Evolutionary conservation across 495 filamentous ascomycete species (phyloP), one percentile per base, ranked within the genome.

Genomic region (Xylaria bambusicola): DNA sequence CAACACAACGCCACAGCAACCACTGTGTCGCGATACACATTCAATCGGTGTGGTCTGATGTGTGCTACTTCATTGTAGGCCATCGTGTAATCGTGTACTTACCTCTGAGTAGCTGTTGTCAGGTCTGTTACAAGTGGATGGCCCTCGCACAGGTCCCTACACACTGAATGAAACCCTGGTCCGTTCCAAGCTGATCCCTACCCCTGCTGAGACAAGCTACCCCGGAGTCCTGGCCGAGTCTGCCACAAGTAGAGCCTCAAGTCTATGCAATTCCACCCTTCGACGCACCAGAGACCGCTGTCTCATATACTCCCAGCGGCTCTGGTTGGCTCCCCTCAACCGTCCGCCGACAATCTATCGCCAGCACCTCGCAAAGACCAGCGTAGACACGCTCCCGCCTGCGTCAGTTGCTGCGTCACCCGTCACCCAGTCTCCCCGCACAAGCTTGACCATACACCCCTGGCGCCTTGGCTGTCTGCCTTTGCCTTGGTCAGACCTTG

Each of bases 141-240:
- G 18, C 9, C 15, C 63, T 35, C 68, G 62, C 73, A 69, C 20
- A 38, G 18, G 33, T 56, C 78, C 74, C 23, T 80, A 75, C 31
- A 83, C n/a, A 33, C 66, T 52, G 79, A 81, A 52, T 82, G 29
- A 33, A 33, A 33, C 29, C 29, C 79, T 80, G 51, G 76, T 80
- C 20, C 83, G 74, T 23, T 80, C 75, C 44, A 10, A n/a, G n/a
- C n/a, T 33, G 5, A 33, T 33, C 29, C 79, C 75, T 59, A 80
- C 62, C 65, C 59, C 60, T 61, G 51, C 51, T 62, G 67, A 70
- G 60, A 68, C 65, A 38, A 60, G 58, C 56, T 35, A 52, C 46
- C 63, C 67, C 52, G 38, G 52, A 54, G 24, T 52, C 38, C 53
- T 38, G 42, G 41, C 52, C 51, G n/a, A 35, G 60, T 51, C 62